phyloP scores from a whole-genome alignment of 306 rosid genomes.

The Castanea sativa region DNA sequence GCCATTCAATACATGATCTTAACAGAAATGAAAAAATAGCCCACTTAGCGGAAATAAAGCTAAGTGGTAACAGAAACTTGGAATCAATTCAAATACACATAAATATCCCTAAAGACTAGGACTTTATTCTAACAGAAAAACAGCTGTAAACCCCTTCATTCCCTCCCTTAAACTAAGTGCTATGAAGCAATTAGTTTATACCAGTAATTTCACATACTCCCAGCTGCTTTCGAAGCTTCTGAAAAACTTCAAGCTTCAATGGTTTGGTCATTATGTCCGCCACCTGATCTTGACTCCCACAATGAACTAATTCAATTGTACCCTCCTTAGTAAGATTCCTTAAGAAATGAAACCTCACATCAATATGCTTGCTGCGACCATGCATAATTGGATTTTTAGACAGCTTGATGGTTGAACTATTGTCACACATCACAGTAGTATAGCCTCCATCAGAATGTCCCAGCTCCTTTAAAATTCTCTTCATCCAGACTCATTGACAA shows the following conservation, averaged over 20 bases:
- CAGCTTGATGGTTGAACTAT: background rate
- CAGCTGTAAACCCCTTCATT: background rate
- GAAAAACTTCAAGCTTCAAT: conserved; percentile 1
- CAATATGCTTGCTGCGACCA: background rate
- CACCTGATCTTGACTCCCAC: conserved; percentile 16
- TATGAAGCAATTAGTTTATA: background rate
- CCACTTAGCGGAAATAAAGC: no score
- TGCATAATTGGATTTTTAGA: conserved; percentile 5
- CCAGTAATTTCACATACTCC: conserved; percentile 1
- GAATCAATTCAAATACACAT: no score
- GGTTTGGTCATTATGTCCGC: conserved; percentile 9
- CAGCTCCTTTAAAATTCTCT: background rate
- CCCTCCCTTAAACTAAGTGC: conserved; percentile 14
- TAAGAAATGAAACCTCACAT: background rate
- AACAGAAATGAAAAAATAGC: no score
- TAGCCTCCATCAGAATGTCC: background rate
- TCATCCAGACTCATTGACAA: conserved; percentile 15
- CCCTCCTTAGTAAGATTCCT: conserved; percentile 1
- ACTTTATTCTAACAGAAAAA: no score
- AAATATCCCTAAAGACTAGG: no score
- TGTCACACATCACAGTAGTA: conserved; percentile 7
- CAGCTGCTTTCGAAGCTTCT: background rate
- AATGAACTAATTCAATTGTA: conserved; percentile 7
- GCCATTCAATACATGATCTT: no score
- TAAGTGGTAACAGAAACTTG: no score